Conservation (phyloP, 2,329 filamentous ascomycete species). For the Fonsecaea nubica region DNA sequence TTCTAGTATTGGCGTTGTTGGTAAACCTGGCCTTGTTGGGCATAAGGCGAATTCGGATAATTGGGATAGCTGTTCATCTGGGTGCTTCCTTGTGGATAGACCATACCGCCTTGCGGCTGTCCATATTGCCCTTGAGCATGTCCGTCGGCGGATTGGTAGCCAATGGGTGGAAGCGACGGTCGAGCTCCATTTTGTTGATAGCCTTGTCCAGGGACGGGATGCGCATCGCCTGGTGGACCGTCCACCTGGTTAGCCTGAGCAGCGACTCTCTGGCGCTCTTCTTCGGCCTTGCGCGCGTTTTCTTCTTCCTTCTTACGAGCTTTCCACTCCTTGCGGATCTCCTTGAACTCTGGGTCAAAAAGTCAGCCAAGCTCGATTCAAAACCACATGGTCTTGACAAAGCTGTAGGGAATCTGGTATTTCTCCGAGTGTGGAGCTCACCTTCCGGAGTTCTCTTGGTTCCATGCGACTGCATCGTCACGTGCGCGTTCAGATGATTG, state of each 20-base stretch:
- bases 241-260: conserved; percentile 61
- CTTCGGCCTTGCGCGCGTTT: conserved; percentile 83
- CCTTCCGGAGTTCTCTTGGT: conserved; percentile 95
- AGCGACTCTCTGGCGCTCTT: conserved; percentile 73
- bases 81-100: conserved; percentile 55
- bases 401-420: conserved; percentile 16
- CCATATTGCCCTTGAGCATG: conserved; percentile 69
- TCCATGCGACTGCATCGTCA: conserved; percentile 98
- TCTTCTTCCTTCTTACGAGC: conserved; percentile 99
- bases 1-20: conserved; percentile 56
- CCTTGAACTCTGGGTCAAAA: conserved; percentile 81
- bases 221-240: conserved; percentile 53
- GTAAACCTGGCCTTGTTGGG: conserved; percentile 58
- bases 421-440: conserved; percentile 60
- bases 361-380: conserved; percentile 22
- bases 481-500: conserved; percentile 96
- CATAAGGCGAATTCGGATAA: conserved; percentile 59
- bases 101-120: conserved; percentile 52
- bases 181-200: conserved; percentile 58
- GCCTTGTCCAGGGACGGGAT: conserved; percentile 47
- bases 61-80: conserved; percentile 55
- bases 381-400: background rate
- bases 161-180: conserved; percentile 76
- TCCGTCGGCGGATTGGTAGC: conserved; percentile 67
- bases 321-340: conserved; percentile 99